Base-by-base conservation (phyloP, 2,329 filamentous ascomycete genomes). In the Fusarium vanettenii region DNA sequence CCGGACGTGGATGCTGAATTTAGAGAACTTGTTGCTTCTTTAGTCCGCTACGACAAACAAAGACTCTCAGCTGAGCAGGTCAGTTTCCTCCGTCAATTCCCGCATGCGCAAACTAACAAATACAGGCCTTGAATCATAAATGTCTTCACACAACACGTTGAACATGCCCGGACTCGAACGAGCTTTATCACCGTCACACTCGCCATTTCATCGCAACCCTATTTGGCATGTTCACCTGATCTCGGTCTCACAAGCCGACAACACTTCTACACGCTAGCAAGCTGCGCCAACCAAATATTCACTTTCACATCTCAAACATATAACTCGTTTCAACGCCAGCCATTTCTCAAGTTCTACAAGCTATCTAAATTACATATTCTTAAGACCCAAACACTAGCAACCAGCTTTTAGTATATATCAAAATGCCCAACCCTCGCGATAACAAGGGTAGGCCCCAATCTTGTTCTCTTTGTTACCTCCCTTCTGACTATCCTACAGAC, bases 31-130 rank as follows among this genome's bases (percentile, higher is more conserved):
- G 90, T 97, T 11, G 87, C 86, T 43, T 86, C 85, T 6, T 82
- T 98, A 72, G 88, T 99, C 14, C 86, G 87, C 55, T 99, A 93
- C 83, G 92, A 97, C 80, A 93, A 88, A 14, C 82, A 86, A 43
- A 89, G 97, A 74, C 84, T 93, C 72, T 92, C 89, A 16, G 95
- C 95, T 56, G 85, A 86, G 18, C 72, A 85, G 79, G 85, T 84
- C 66, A 67, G 78, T 76, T 4, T 45, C 7, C 11, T 11, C 0
- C 20, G 13, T 33, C 33, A 8, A 22, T 9, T 16, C 6, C n/a
- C 10, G 6, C 16, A 33, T 8, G 16, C 7, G 11, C n/a, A 39
- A n/a, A 41, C 56, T 78, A 9, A 76, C 48, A 10, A 33, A 29
- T 18, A 1, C 25, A 81, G 79, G 78, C 78, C 2, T 70, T 80